Conservation (phyloP, 2,329 filamentous ascomycete genomes). For the Penicillium paneum region DNA sequence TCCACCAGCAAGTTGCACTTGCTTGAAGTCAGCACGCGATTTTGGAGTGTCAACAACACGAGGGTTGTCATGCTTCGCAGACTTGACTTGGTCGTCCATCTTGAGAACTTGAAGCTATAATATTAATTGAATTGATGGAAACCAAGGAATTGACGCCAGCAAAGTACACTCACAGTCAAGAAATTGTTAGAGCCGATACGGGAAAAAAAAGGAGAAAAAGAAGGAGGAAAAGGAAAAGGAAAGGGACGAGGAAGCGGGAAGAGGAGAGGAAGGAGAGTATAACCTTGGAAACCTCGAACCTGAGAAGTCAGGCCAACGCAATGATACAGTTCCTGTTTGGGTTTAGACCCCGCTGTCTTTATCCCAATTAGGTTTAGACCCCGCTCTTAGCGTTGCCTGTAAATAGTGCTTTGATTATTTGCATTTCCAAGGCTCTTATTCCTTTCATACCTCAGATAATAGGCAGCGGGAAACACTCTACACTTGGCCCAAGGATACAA, state of each 20-base stretch:
- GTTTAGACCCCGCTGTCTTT: conserved; percentile 2
- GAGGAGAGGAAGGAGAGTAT: too few relatives aligned
- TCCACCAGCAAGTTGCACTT: conserved; percentile 20
- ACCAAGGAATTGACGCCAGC: background rate
- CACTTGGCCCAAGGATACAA: too few relatives aligned
- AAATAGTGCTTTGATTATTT: background rate
- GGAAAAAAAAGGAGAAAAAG: background rate
- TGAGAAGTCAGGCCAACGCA: background rate
- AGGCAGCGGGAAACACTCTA: background rate
- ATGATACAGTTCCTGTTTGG: background rate
- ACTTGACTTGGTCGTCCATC: background rate
- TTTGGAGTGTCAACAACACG: background rate
- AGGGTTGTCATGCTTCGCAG: background rate
- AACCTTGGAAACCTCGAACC: background rate
- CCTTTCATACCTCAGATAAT: too few relatives aligned
- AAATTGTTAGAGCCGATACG: background rate
- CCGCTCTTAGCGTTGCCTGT: background rate
- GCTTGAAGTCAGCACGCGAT: conserved; percentile 9
- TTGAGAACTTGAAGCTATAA: background rate
- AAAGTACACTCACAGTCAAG: background rate
- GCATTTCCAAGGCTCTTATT: background rate
- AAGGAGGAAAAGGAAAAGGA: background rate
- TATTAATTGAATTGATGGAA: background rate
- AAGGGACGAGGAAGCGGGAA: background rate
- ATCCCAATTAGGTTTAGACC: background rate